Base-by-base conservation (phyloP, 1,139 yeast genomes). In the Suhomyces bokatorum region DNA sequence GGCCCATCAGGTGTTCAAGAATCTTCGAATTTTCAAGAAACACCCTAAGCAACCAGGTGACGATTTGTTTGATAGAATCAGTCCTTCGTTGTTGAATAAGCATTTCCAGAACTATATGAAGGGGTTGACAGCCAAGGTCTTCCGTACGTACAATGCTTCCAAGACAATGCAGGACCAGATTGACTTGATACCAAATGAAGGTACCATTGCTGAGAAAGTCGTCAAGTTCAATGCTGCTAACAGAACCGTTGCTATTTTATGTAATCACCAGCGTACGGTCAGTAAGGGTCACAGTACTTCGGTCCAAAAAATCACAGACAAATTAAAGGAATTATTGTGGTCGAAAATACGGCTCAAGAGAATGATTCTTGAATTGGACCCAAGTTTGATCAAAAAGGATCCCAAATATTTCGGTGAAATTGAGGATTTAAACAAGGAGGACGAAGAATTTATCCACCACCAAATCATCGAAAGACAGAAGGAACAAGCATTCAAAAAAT, bases 91-190 rank as follows among this genome's bases (percentile, higher is more conserved):
- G 42, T 74, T 91, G 57, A 91, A 91, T 72, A 87, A 85, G 62
- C 91, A 89, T 62, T 80, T 93, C 59, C 97, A 89, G 61, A 82
- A 77, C 50, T 90, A 90, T 65, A 87, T 91, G 95, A 83, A 87
- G 37, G 98, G 98, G 0, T 75, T 93, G 55, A 89, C 97, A 0
- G 98, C 99, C 10, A 91, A 91, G 64, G 97, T 90, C 16, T 93
- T 93, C 76, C 95, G 98, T 82, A 91, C 98, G 0, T 93, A 88
- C 63, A 91, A 91, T 68, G 98, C 98, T 0, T 87, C 97, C 2
- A 87, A 88, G 62, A 90, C 97, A 2, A 90, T 91, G 97, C 97
- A 91, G 67, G 95, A 90, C 60, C 97, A 89, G 64, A 65, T 91
- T 48, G 96, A 88, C 61, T 69, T 83, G 58, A 89, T 91, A 51